Evolutionary conservation across 441 rosid genomes (phyloP), one percentile per base, ranked within the genome.

Genomic region (Metrosideros polymorpha): DNA sequence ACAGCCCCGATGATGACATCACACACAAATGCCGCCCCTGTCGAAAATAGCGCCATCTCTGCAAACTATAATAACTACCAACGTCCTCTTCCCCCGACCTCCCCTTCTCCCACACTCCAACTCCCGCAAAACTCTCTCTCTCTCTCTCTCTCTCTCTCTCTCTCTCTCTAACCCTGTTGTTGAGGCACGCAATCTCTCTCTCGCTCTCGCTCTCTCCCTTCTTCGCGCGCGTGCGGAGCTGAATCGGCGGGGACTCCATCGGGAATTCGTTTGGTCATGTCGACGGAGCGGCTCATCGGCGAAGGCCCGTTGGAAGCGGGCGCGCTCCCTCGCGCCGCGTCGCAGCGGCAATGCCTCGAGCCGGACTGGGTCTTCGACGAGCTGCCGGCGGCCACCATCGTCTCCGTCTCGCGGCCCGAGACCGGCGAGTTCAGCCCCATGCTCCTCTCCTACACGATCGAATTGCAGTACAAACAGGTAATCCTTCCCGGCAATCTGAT

Each of bases 251-350:
- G 7, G 87, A 14, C 42, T 49, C 39, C 19, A 24, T 76, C 50
- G 24, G 63, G 22, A 12, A 57, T 57, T 43, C 29, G 39, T 27
- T 35, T 15, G 71, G 47, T 0, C 35, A 89, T 94, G 93, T 92
- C 92, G 85, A 89, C 93, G 47, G 99, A 95, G 88, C 91, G 90
- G 50, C 93, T 96, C 87, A 91, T 95, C 54, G 88, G 66, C 43
- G 76, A 82, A 43, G 90, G 88, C 79, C 45, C 9, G 86, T 61
- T 87, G 49, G 63, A 85, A 15, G 4, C 56, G 3, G 35, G 29
- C 55, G 86, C 45, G 13, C 47, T 56, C 71, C 63, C 52, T 22
- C 49, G 49, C 0, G 17, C 84, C 1, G 39, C 82, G 27, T 43
- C 86, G 13, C 84, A 61, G 17, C 84, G 82, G 25, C 61, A 63